Evolutionary conservation across 345 rosid species (phyloP).

Genomic region (Syzygium aqueum): DNA sequence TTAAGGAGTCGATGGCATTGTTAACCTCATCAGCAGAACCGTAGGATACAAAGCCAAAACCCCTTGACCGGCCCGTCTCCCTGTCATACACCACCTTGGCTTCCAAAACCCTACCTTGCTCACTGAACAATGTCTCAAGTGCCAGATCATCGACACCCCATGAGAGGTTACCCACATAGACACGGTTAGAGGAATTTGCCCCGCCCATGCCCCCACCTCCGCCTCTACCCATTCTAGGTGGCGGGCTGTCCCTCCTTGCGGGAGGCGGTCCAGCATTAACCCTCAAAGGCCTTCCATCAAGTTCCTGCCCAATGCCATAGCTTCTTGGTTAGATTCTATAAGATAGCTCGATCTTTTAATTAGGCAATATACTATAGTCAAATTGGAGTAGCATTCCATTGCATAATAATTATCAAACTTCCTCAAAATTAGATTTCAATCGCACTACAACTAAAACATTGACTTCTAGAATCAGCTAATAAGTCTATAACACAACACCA

Average conservation of each 20-base stretch:
- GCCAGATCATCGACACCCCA: constrained; percentile 92
- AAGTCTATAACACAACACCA: not conserved
- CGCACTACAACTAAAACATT: not conserved
- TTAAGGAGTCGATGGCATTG: constrained; percentile 55
- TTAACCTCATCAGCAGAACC: constrained; percentile 70
- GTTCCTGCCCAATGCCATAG: constrained; percentile 40
- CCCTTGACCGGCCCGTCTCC: constrained; percentile 92
- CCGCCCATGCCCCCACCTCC: not conserved
- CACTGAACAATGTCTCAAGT: constrained; percentile 75
- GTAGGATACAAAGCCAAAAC: constrained; percentile 91
- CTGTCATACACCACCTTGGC: constrained; percentile 92
- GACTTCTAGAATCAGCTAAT: not conserved
- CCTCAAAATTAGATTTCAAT: not conserved
- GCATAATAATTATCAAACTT: not conserved
- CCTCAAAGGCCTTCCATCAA: constrained; percentile 83
- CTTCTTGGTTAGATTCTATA: not conserved
- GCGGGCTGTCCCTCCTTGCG: constrained; percentile 43
- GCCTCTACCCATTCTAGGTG: constrained; percentile 16
- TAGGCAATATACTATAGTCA: not conserved
- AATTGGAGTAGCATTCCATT: not conserved
- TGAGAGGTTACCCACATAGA: constrained; percentile 82
- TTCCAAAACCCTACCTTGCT: constrained; percentile 79
- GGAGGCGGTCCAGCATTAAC: constrained; percentile 88
- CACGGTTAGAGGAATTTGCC: constrained; percentile 40
- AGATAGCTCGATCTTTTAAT: not conserved